Conservation (phyloP, 1,284 basidiomycete genomes). For the Sanghuangporus sanghuang region DNA sequence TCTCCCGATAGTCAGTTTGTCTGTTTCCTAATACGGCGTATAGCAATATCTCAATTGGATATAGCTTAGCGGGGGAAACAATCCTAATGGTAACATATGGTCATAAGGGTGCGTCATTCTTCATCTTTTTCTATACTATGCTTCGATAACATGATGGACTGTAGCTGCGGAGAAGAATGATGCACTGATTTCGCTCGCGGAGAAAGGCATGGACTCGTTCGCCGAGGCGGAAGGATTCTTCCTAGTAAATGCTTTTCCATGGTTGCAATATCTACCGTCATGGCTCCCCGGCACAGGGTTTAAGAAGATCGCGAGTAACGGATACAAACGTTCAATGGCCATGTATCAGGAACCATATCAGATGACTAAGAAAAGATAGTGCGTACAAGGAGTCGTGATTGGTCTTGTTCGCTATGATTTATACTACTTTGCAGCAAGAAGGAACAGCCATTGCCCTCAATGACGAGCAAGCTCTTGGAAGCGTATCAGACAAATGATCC, state of each 20-base stretch:
- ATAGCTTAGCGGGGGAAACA: not conserved
- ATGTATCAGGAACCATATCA: constrained; percentile 9
- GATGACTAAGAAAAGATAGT: constrained; percentile 9
- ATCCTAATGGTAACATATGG: constrained; percentile 13
- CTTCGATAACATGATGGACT: not conserved
- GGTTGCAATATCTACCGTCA: constrained; percentile 11
- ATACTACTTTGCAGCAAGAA: not conserved
- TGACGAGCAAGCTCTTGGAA: constrained; percentile 12
- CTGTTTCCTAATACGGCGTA: not conserved
- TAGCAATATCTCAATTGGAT: not conserved
- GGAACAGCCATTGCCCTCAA: constrained; percentile 13
- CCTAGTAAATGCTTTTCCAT: constrained; percentile 9
- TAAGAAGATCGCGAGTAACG: constrained; percentile 13
- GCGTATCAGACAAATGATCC: not conserved
- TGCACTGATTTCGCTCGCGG: constrained; percentile 15
- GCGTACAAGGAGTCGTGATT: not conserved
- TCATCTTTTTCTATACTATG: not conserved
- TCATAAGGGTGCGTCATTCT: constrained; percentile 2
- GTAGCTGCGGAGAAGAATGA: constrained; percentile 11
- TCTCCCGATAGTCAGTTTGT: constrained; percentile 1
- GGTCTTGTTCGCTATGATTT: not conserved
- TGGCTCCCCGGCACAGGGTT: constrained; percentile 20
- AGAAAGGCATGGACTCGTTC: constrained; percentile 9
- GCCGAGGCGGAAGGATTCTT: constrained; percentile 9
- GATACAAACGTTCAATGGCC: not conserved